Percentiles rank a stretch among this genome's conserved stretches.
Evolutionary conservation across 1,139 yeast genomes (phyloP).

Genomic region (Petasospora fabianii): DNA sequence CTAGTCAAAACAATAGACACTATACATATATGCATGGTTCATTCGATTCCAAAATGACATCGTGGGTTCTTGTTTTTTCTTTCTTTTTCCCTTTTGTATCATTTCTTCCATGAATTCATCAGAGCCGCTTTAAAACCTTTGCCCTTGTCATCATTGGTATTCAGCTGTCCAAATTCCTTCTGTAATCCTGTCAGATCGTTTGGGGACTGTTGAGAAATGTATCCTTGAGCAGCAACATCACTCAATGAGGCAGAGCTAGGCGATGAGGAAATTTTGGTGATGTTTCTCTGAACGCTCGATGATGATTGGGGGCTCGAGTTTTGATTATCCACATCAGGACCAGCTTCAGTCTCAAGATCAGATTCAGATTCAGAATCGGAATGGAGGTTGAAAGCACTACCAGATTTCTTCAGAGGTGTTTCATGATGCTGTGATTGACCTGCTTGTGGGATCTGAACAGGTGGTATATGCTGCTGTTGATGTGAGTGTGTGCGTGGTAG

Average conservation of each 20-base stretch:
- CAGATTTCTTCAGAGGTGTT: no score
- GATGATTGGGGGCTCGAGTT: slow-evolving; percentile 7
- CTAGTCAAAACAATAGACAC: no score
- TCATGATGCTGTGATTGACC: no score
- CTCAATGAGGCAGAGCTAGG: slow-evolving; percentile 38
- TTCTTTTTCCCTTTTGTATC: no score
- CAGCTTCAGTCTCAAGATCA: slow-evolving; percentile 21
- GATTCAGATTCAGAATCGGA: slow-evolving; percentile 30
- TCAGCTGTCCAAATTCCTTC: slow-evolving; percentile 18
- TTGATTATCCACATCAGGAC: slow-evolving; percentile 9
- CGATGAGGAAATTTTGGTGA: slow-evolving; percentile 24
- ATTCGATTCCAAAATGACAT: no score
- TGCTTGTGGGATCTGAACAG: no score
- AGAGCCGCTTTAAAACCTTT: slow-evolving; percentile 17
- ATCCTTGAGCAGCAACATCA: slow-evolving; percentile 48
- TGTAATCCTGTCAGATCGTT: slow-evolving; percentile 20
- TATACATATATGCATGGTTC: no score
- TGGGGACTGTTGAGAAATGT: slow-evolving; percentile 23
- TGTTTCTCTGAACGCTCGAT: slow-evolving; percentile 8
- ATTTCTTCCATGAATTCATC: slow-evolving; percentile 24
- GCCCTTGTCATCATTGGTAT: slow-evolving; percentile 5
- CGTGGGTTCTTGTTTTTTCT: no score
- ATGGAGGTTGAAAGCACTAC: slow-evolving; percentile 32
- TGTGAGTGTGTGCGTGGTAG: not conserved
- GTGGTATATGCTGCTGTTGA: no score